These are phyloP conservation scores for Puya raimondii DNA, from an alignment of 176 grass and related monocot species.

Conservation along the genomic window DNA sequence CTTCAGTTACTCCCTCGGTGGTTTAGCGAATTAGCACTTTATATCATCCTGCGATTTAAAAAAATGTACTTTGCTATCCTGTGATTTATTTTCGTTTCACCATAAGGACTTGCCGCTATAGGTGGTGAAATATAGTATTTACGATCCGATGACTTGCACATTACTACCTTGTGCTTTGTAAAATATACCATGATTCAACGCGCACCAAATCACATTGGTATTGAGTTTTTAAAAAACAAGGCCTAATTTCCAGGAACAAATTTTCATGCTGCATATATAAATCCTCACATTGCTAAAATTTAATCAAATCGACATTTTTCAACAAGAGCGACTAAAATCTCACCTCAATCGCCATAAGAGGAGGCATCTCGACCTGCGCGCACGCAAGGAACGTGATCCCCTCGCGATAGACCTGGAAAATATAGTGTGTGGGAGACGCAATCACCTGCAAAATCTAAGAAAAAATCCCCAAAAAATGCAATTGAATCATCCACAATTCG, in stretches of 20 bases:
- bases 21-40: too few species aligned
- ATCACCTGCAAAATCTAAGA: constrained; percentile 61
- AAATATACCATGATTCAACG: too few species aligned
- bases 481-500: background rate
- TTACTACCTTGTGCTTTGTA: too few species aligned
- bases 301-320: background rate
- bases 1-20: too few species aligned
- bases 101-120: too few species aligned
- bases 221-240: too few species aligned
- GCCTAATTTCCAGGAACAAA: background rate
- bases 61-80: too few species aligned
- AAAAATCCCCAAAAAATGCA: constrained; percentile 4
- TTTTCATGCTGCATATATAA: background rate
- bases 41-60: too few species aligned
- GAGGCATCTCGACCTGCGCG: constrained; percentile 81
- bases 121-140: too few species aligned
- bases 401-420: constrained; percentile 61
- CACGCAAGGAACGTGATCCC: constrained; percentile 75
- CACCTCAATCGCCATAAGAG: constrained; percentile 76
- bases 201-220: too few species aligned
- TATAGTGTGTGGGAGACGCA: constrained; percentile 82
- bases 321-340: background rate
- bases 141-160: too few species aligned
- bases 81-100: too few species aligned
- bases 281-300: background rate